phyloP scores from a whole-genome alignment of 2,329 filamentous ascomycete species.

The Fusarium hainanense region DNA sequence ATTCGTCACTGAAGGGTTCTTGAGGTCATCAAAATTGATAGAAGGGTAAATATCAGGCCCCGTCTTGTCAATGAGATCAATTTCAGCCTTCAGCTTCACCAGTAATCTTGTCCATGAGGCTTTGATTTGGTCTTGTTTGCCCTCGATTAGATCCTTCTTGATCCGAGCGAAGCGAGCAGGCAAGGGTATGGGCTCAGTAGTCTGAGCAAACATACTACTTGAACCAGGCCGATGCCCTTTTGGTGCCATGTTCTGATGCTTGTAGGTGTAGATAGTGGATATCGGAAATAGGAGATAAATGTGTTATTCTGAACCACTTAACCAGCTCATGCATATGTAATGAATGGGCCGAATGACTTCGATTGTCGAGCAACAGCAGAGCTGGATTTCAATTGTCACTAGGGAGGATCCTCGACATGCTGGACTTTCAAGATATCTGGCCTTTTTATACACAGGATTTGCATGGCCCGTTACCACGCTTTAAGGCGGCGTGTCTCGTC shows the following conservation, averaged over 20 bases:
- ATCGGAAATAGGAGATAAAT: conserved; percentile 4
- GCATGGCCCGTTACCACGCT: conserved; percentile 11
- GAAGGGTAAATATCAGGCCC: conserved; percentile 54
- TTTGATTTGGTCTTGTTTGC: conserved; percentile 52
- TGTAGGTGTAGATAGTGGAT: background rate
- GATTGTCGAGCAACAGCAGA: background rate
- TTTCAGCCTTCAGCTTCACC: conserved; percentile 51
- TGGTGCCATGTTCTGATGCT: conserved; percentile 28
- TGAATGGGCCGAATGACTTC: background rate
- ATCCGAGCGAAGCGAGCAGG: conserved; percentile 55
- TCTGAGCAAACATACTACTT: conserved; percentile 44
- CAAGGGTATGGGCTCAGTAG: conserved; percentile 49
- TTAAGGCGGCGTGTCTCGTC: conserved; percentile 1
- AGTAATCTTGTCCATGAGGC: conserved; percentile 56
- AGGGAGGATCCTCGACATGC: conserved; percentile 6
- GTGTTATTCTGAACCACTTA: background rate
- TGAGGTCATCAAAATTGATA: conserved; percentile 55
- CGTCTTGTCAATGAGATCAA: conserved; percentile 48
- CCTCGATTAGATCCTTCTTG: conserved; percentile 54
- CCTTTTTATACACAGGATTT: conserved; percentile 15
- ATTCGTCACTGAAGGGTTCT: conserved; percentile 39
- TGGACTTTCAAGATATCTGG: conserved; percentile 8
- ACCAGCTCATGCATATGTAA: background rate
- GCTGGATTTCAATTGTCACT: conserved; percentile 1
- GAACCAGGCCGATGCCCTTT: conserved; percentile 38